phyloP scores from a whole-genome alignment of 139 green algal genomes.

The Edaphochlamys debaryana region DNA sequence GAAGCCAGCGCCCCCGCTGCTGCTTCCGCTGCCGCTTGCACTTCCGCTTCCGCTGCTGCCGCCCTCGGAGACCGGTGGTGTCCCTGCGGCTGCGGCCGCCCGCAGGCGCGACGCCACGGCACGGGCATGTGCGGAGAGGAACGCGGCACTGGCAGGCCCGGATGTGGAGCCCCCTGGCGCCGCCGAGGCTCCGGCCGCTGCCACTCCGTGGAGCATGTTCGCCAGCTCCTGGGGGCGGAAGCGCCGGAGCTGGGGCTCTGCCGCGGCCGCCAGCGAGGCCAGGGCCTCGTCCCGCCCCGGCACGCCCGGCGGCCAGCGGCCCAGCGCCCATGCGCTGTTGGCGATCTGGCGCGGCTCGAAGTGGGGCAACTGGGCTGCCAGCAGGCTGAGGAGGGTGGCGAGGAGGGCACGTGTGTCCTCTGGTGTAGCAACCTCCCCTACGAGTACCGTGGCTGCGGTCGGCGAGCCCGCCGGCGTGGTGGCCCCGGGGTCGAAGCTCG shows the following conservation, averaged over 20 bases:
- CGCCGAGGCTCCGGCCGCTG: background rate
- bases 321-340: constrained; percentile 36
- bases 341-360: constrained; percentile 25
- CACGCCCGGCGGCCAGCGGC: constrained; percentile 18
- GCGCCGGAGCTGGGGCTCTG: background rate
- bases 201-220: constrained; percentile 27
- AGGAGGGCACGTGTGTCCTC: background rate
- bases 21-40: background rate
- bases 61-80: too few species aligned
- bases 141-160: too few species aligned
- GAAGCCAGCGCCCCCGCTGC: background rate
- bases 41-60: too few species aligned
- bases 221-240: constrained; percentile 23
- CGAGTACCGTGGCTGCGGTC: too few species aligned
- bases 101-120: too few species aligned
- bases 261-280: background rate
- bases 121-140: too few species aligned
- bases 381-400: background rate
- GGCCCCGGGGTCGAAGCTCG: too few species aligned
- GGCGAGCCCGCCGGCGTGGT: too few species aligned
- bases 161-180: too few species aligned
- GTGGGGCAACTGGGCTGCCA: background rate
- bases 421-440: too few species aligned
- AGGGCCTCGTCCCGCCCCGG: background rate
- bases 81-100: too few species aligned